Percentiles rank a stretch among this genome's conserved stretches.
Evolutionary conservation across 73 alveolate species (phyloP).

Genomic region (Paramecium tetraurelia): DNA sequence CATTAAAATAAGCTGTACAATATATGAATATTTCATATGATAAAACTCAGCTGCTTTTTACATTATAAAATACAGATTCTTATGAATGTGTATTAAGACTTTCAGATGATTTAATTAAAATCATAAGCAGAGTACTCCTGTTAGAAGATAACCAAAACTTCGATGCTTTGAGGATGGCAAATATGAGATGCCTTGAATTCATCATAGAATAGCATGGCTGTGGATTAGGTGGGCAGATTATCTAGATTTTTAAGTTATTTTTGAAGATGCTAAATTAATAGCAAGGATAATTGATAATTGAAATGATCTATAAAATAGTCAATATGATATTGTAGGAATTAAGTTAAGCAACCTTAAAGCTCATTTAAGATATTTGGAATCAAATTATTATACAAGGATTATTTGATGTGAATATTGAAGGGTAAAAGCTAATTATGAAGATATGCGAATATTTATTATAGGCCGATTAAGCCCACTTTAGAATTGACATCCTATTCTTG

Average conservation of each 20-base stretch:
- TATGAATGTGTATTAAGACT: constrained; percentile 19
- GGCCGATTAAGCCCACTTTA: constrained; percentile 9
- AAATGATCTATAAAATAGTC: not conserved
- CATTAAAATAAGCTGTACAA: not conserved
- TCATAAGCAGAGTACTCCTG: not conserved
- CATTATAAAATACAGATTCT: constrained; percentile 8
- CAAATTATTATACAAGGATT: not conserved
- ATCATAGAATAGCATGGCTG: constrained; percentile 14
- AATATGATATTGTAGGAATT: constrained; percentile 34
- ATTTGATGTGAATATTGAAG: constrained; percentile 1
- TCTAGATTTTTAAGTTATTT: constrained; percentile 1
- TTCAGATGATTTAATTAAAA: constrained; percentile 4
- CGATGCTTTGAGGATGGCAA: constrained; percentile 40
- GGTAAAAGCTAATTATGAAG: not conserved
- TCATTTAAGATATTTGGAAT: not conserved
- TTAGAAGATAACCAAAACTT: not conserved
- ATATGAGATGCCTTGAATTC: constrained; percentile 29
- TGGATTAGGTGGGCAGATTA: not conserved
- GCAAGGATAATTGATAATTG: not conserved
- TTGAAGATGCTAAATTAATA: not conserved
- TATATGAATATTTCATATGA: not conserved
- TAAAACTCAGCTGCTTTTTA: not conserved
- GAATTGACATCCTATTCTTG: not conserved
- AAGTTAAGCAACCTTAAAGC: constrained; percentile 9
- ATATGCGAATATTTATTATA: constrained; percentile 24